Evolutionary conservation across 2,329 filamentous ascomycete genomes (phyloP), one percentile per base, ranked within the genome.

Genomic region (Trichoderma sp.): DNA sequence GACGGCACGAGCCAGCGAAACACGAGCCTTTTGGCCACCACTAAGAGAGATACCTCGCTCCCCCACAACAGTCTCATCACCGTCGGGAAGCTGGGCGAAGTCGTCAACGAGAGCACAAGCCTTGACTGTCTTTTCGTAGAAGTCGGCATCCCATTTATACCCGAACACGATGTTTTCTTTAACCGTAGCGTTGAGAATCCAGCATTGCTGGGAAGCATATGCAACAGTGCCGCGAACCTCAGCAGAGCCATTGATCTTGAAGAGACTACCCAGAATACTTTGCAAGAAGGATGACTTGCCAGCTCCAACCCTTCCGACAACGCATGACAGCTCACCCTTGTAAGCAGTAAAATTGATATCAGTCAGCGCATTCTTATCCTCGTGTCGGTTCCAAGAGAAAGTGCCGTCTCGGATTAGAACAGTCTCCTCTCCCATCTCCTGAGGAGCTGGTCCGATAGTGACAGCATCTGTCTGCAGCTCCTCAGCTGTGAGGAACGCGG

Each of bases 101-200:
- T 99, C 97, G 79, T 98, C 95, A 6, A 93, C 82, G 41, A 99
- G 88, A 63, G 97, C 97, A 83, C 97, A 99, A 56, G 97, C 96
- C 82, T 94, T 92, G 68, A 99, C 89, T 0, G 96, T 98, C 81
- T 94, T 92, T 74, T 98, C 94, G 85, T 99, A 99, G 84, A 99
- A 99, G 35, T 93, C 90, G 6, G 95, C 92, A 84, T 99, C 96
- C 88, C 94, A 98, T 64, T 94, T 92, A 85, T 99, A 95, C 2
- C 97, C 97, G 81, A 99, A 99, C 5, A 98, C 89, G 79, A 99
- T 98, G 82, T 99, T 99, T 82, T 99, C 97, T 80, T 95, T 94
- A 75, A 99, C 95, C 35, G 94, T 97, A 9, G 97, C 97, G 82
- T 99, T 99, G 92, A 98, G 96, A 71, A 99, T 94, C 97, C 97